Evolutionary conservation across 805 yeast genomes (phyloP).

Genomic region (Suhomyces xylopsoci): DNA sequence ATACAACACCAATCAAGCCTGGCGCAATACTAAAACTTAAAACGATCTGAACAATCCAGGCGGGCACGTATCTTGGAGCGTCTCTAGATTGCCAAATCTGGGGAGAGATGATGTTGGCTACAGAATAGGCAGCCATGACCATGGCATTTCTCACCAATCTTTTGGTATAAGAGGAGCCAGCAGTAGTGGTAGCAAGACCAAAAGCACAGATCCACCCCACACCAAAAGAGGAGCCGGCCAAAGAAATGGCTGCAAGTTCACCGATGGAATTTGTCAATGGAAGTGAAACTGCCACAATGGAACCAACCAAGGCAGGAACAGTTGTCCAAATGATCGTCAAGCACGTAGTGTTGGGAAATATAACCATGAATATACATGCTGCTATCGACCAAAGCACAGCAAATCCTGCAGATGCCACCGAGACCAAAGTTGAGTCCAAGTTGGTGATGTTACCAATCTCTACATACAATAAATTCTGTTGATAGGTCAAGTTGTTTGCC

Average conservation of each 20-base stretch:
- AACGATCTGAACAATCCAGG: conserved; percentile 55
- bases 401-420: conserved; percentile 53
- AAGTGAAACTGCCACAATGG: conserved; percentile 44
- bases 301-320: conserved; percentile 44
- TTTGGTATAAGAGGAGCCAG: conserved; percentile 48
- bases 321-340: conserved; percentile 32
- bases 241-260: conserved; percentile 40
- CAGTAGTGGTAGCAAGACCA: conserved; percentile 28
- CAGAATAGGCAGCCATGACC: conserved; percentile 43
- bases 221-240: conserved; percentile 47
- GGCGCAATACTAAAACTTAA: conserved; percentile 50
- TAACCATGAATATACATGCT: conserved; percentile 27
- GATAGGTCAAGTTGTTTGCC: conserved; percentile 53
- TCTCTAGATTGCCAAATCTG: conserved; percentile 51
- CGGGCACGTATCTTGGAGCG: conserved; percentile 36
- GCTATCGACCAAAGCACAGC: conserved; percentile 41
- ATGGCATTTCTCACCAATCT: conserved; percentile 45
- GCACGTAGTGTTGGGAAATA: conserved; percentile 36
- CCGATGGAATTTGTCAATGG: conserved; percentile 44
- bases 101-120: conserved; percentile 53
- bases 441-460: conserved; percentile 41
- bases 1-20: conserved; percentile 37
- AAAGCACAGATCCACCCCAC: conserved; percentile 33
- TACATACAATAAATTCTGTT: conserved; percentile 47
- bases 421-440: conserved; percentile 48